Conservation (phyloP, 2,329 filamentous ascomycete species). For the Talaromyces funiculosus region DNA sequence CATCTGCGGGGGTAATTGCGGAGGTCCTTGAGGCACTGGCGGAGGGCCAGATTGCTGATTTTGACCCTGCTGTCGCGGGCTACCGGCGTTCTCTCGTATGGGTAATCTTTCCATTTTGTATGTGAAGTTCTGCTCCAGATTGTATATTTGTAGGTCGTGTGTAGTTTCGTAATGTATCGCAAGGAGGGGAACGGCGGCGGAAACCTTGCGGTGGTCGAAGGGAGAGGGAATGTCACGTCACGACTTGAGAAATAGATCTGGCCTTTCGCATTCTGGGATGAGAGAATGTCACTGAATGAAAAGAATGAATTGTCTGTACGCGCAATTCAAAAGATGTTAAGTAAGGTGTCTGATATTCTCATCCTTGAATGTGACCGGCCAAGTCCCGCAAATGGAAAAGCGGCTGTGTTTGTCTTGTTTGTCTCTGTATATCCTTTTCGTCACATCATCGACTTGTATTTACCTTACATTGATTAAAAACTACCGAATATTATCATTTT, state of each 20-base stretch:
- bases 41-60: constrained; percentile 19
- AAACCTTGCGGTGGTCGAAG: neutral
- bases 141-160: neutral
- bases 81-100: constrained; percentile 8
- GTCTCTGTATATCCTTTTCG: neutral
- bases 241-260: constrained; percentile 2
- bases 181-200: neutral
- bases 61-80: constrained; percentile 18
- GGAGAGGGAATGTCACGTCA: constrained; percentile 6
- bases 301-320: neutral
- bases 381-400: constrained; percentile 4
- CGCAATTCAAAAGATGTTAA: neutral
- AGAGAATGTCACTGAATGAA: neutral
- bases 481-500: neutral
- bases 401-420: constrained; percentile 20
- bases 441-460: neutral
- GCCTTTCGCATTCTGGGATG: constrained; percentile 18
- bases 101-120: constrained; percentile 13
- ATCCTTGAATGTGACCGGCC: neutral
- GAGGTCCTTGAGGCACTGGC: constrained; percentile 33
- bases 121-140: neutral
- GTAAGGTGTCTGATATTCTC: neutral
- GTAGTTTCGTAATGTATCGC: neutral
- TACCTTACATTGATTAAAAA: neutral
- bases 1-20: constrained; percentile 70